phyloP scores from a whole-genome alignment of 176 grass and related monocot species.

The Lolium perenne region DNA sequence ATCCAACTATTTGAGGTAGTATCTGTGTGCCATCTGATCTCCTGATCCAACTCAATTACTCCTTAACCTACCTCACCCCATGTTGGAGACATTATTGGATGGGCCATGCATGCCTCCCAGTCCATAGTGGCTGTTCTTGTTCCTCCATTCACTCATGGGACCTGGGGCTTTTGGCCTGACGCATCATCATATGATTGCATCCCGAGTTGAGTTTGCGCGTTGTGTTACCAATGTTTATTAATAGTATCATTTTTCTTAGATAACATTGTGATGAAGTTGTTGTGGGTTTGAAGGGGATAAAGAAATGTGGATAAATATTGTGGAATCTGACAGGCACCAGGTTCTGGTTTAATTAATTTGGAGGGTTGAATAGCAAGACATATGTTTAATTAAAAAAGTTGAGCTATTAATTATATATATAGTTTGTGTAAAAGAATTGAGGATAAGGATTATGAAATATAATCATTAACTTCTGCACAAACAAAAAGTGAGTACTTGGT shows the following conservation, averaged over 20 bases:
- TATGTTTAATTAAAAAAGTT: slow-evolving; percentile 6
- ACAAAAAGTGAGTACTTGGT: not conserved
- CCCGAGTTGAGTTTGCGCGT: not conserved
- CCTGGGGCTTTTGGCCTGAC: slow-evolving; percentile 36
- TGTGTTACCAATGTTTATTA: not conserved
- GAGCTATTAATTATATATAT: not conserved
- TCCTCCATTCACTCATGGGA: slow-evolving; percentile 35
- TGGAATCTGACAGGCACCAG: slow-evolving; percentile 22
- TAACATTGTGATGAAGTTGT: not conserved
- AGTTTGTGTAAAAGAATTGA: not conserved
- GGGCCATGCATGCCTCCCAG: slow-evolving; percentile 45
- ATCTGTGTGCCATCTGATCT: not conserved
- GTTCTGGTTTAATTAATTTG: not conserved
- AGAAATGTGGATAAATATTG: not conserved
- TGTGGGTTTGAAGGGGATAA: not conserved
- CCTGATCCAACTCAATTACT: slow-evolving; percentile 28
- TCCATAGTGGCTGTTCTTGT: slow-evolving; percentile 21
- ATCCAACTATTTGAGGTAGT: too few relatives aligned
- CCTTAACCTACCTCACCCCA: slow-evolving; percentile 37
- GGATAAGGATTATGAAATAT: not conserved
- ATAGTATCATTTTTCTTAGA: not conserved
- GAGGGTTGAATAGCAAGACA: not conserved
- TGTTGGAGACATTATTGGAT: slow-evolving; percentile 57
- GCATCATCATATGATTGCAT: slow-evolving; percentile 42
- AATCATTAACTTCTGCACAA: not conserved